Conservation (phyloP, 352 stramenopile species). For the Phytophthora agathidicida region DNA sequence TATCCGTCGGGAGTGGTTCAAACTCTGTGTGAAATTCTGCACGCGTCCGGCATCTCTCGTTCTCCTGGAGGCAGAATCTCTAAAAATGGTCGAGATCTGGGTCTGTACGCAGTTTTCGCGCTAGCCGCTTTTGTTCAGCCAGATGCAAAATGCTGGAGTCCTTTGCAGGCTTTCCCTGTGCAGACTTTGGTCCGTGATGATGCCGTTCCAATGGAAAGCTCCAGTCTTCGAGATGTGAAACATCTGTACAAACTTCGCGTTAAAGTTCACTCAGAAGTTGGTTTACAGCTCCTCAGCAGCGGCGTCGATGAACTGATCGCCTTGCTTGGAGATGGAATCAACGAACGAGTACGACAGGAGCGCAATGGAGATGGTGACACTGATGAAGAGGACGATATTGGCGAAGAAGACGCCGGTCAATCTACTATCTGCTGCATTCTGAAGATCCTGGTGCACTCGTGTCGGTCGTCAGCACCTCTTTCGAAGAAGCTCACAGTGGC, state of each 20-base stretch:
- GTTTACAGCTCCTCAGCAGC: conserved; percentile 52
- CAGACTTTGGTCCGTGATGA: conserved; percentile 41
- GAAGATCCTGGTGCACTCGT: conserved; percentile 75
- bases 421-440: conserved; percentile 74
- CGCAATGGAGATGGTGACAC: conserved; percentile 14
- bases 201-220: conserved; percentile 12
- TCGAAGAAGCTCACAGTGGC: conserved; percentile 61
- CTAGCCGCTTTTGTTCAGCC: conserved; percentile 77
- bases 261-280: conserved; percentile 78
- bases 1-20: conserved; percentile 64
- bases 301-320: conserved; percentile 55
- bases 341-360: conserved; percentile 32
- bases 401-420: conserved; percentile 68
- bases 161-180: conserved; percentile 63
- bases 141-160: conserved; percentile 59
- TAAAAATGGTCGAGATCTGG: conserved; percentile 48
- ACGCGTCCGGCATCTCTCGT: conserved; percentile 45
- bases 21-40: conserved; percentile 64
- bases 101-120: conserved; percentile 67
- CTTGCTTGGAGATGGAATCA: conserved; percentile 58
- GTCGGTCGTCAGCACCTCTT: conserved; percentile 64
- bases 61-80: conserved; percentile 60
- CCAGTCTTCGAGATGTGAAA: conserved; percentile 37
- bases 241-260: conserved; percentile 65
- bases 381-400: conserved; percentile 40